Conservation (phyloP, 2,329 filamentous ascomycete species). For the Colletotrichum horii region DNA sequence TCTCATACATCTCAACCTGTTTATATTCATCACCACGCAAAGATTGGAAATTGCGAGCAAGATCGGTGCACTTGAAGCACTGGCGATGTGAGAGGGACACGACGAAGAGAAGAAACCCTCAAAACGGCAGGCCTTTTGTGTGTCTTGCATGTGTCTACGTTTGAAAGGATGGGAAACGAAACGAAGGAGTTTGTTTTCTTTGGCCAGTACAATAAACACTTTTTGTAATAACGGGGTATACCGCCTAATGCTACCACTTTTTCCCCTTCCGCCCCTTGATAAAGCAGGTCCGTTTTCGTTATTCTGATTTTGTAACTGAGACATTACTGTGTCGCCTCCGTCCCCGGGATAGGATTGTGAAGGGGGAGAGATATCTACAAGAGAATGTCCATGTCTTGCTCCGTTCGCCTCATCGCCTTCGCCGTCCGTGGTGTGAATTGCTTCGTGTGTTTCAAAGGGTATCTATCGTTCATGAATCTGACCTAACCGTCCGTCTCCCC, state of each 20-base stretch:
- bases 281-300: background rate
- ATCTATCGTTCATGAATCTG: slow-evolving; percentile 2
- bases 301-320: background rate
- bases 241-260: background rate
- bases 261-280: background rate
- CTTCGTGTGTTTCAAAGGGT: background rate
- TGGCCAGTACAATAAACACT: background rate
- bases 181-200: background rate
- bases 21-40: background rate
- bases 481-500: slow-evolving; percentile 13
- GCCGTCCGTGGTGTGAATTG: background rate
- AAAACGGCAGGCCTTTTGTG: background rate
- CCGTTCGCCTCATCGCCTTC: background rate
- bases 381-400: background rate
- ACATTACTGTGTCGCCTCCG: background rate
- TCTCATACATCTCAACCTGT: background rate
- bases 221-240: slow-evolving; percentile 2
- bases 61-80: background rate
- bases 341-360: too few species aligned
- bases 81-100: background rate
- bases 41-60: background rate
- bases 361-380: background rate
- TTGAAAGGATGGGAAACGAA: background rate
- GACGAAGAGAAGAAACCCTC: background rate
- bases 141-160: background rate